Percentiles rank a stretch among this genome's conserved stretches.
Evolutionary conservation across 2,329 filamentous ascomycete species (phyloP).

Genomic region (Xylaria polymorpha): DNA sequence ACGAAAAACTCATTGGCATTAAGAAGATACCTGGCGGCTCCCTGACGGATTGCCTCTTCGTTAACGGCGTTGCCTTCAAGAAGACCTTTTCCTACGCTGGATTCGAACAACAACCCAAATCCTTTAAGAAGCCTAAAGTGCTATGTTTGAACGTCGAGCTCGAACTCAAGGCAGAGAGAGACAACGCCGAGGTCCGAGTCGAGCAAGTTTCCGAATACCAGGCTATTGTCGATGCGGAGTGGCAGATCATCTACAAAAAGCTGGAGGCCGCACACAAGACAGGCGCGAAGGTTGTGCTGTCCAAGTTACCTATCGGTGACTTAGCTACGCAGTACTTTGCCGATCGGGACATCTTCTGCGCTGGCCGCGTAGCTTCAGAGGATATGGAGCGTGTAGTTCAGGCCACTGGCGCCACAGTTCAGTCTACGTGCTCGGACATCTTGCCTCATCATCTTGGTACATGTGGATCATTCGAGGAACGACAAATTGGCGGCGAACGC

Average conservation of each 20-base stretch:
- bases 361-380: slow-evolving; percentile 88
- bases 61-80: slow-evolving; percentile 99
- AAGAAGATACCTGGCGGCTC: slow-evolving; percentile 99
- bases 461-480: slow-evolving; percentile 91
- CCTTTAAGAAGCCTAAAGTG: slow-evolving; percentile 93
- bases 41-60: slow-evolving; percentile 93
- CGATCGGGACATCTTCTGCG: slow-evolving; percentile 98
- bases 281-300: slow-evolving; percentile 95
- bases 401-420: slow-evolving; percentile 89
- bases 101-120: slow-evolving; percentile 99
- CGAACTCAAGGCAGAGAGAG: slow-evolving; percentile 98
- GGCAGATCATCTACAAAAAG: slow-evolving; percentile 99
- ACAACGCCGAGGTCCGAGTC: slow-evolving; percentile 97
- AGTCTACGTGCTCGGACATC: slow-evolving; percentile 98
- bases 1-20: slow-evolving; percentile 97
- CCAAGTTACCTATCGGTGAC: slow-evolving; percentile 97
- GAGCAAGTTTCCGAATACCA: slow-evolving; percentile 99
- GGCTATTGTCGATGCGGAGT: slow-evolving; percentile 98
- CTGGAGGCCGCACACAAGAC: slow-evolving; percentile 94
- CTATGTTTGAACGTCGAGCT: slow-evolving; percentile 98
- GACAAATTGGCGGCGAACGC: slow-evolving; percentile 95
- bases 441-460: slow-evolving; percentile 87
- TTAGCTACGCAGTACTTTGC: slow-evolving; percentile 98
- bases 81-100: slow-evolving; percentile 99
- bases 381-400: slow-evolving; percentile 97